Evolutionary conservation across 176 grass and related monocot species (phyloP).

Genomic region (Musa acuminata): DNA sequence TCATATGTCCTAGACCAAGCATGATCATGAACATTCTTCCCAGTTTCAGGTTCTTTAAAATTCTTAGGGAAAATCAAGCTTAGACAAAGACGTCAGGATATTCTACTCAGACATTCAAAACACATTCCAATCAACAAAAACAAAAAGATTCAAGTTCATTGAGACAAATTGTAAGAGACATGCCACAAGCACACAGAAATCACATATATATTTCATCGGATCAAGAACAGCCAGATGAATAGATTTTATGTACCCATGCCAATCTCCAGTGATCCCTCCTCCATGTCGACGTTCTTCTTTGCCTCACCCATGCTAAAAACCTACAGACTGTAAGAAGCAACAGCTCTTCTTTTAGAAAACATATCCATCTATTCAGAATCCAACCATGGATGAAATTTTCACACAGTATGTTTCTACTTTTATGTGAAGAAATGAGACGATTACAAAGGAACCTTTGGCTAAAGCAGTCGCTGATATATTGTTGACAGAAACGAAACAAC

Average conservation of each 20-base stretch:
- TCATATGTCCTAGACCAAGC: too few relatives aligned
- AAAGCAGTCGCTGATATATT: neutral
- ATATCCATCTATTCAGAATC: neutral
- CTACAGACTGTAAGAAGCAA: neutral
- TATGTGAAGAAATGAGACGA: neutral
- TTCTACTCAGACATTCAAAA: too few relatives aligned
- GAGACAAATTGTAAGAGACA: too few relatives aligned
- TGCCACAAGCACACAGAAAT: neutral
- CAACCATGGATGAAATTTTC: neutral
- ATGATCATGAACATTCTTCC: too few relatives aligned
- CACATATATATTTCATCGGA: neutral
- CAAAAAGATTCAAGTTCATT: too few relatives aligned
- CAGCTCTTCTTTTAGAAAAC: neutral
- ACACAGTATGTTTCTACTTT: neutral
- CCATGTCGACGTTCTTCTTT: slow-evolving; percentile 50
- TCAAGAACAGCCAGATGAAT: neutral
- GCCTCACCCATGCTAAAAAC: slow-evolving; percentile 51
- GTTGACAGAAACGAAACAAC: neutral
- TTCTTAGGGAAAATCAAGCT: too few relatives aligned
- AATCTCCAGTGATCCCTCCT: slow-evolving; percentile 67
- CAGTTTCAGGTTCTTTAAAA: too few relatives aligned
- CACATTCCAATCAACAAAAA: too few relatives aligned
- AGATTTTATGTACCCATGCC: slow-evolving; percentile 49
- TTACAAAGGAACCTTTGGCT: neutral
- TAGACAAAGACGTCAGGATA: too few relatives aligned